Evolutionary conservation across 495 filamentous ascomycete species (phyloP).

Genomic region (Aspergillus cristatus): DNA sequence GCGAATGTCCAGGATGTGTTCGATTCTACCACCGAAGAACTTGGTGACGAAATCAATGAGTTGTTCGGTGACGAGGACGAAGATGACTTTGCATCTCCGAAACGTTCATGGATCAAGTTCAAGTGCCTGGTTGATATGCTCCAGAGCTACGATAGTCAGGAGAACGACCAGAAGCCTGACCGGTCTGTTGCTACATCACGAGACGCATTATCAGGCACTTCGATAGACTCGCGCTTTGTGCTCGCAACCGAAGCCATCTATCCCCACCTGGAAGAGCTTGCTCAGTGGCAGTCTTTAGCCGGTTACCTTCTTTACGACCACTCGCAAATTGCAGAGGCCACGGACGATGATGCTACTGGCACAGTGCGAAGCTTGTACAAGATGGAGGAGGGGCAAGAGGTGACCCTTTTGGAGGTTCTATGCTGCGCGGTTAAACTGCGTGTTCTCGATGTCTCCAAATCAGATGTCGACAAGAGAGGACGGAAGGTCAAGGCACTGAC

Average conservation of each 20-base stretch:
- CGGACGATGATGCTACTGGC: constrained; percentile 42
- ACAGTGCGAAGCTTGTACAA: constrained; percentile 58
- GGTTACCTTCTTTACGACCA: constrained; percentile 91
- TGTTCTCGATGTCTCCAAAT: constrained; percentile 50
- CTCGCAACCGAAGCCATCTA: constrained; percentile 79
- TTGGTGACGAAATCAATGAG: constrained; percentile 75
- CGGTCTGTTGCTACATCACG: constrained; percentile 15
- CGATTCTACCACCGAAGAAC: constrained; percentile 69
- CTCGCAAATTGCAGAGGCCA: constrained; percentile 46
- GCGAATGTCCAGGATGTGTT: constrained; percentile 75
- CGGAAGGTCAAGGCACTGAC: constrained; percentile 53
- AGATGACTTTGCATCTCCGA: constrained; percentile 65
- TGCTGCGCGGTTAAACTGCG: constrained; percentile 64
- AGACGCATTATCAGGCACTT: constrained; percentile 30
- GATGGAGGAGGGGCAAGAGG: constrained; percentile 68
- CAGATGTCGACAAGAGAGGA: constrained; percentile 46
- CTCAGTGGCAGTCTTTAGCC: constrained; percentile 79
- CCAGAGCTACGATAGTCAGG: constrained; percentile 59
- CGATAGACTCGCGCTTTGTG: constrained; percentile 68
- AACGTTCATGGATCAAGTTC: constrained; percentile 77
- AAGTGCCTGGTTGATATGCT: constrained; percentile 83
- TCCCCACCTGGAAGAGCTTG: constrained; percentile 66
- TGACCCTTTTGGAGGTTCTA: constrained; percentile 77
- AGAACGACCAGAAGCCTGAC: constrained; percentile 35
- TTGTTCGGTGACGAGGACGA: constrained; percentile 50